phyloP scores from a whole-genome alignment of 331 rosid genomes.

The Quercus phellos region DNA sequence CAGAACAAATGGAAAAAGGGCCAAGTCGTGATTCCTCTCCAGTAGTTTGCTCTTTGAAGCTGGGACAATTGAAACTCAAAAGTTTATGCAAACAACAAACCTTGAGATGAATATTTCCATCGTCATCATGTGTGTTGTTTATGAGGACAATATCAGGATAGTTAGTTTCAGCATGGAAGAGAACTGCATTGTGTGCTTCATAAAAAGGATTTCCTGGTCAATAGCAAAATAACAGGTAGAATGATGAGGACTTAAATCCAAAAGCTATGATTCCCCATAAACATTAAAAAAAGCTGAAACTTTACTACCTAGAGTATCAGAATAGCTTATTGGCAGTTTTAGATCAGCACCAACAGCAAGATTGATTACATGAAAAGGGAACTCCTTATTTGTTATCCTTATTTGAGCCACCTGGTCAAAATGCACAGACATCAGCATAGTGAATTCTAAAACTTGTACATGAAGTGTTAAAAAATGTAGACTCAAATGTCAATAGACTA shows the following conservation, averaged over 20 bases:
- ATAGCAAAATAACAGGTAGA: slow-evolving; percentile 25
- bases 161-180: slow-evolving; percentile 53
- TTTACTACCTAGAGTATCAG: slow-evolving; percentile 64
- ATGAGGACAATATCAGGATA: slow-evolving; percentile 62
- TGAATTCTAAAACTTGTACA: slow-evolving; percentile 15
- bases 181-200: slow-evolving; percentile 64
- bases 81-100: slow-evolving; percentile 27
- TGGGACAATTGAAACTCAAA: background rate
- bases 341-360: slow-evolving; percentile 75
- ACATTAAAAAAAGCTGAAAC: slow-evolving; percentile 10
- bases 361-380: slow-evolving; percentile 48
- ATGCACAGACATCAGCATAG: slow-evolving; percentile 16
- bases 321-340: slow-evolving; percentile 59
- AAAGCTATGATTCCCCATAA: slow-evolving; percentile 13
- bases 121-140: slow-evolving; percentile 47
- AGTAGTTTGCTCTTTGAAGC: slow-evolving; percentile 11
- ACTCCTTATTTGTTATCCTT: slow-evolving; percentile 57
- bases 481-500: background rate
- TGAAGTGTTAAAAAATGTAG: background rate
- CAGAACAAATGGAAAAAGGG: background rate
- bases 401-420: slow-evolving; percentile 76
- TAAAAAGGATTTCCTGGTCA: slow-evolving; percentile 77
- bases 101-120: slow-evolving; percentile 63
- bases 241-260: slow-evolving; percentile 23
- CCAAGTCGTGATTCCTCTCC: slow-evolving; percentile 2